Evolutionary conservation across 2,329 filamentous ascomycete genomes (phyloP).

Genomic region (Talaromyces albobiverticillius): DNA sequence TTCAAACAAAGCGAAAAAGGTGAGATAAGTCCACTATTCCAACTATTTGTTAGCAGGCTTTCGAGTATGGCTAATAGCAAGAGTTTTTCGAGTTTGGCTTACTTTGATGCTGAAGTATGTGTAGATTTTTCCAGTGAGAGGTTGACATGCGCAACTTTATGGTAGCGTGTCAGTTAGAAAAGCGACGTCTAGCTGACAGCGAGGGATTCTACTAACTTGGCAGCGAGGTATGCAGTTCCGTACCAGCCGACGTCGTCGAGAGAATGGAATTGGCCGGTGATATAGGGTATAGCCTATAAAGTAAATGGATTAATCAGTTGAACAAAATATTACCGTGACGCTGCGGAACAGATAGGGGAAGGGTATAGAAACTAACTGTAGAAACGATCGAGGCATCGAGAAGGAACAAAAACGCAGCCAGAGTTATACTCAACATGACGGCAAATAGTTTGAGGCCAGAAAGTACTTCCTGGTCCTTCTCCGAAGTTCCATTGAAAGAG

Average conservation of each 20-base stretch:
- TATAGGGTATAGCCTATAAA: background rate
- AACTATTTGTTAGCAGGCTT: background rate
- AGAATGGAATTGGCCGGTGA: background rate
- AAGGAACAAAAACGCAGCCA: background rate
- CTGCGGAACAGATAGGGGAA: too few relatives aligned
- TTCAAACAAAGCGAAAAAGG: background rate
- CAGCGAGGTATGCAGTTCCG: background rate
- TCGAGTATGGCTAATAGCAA: too few relatives aligned
- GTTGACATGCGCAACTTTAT: background rate
- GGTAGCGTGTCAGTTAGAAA: background rate
- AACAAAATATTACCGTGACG: too few relatives aligned
- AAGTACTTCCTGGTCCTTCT: background rate
- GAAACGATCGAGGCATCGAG: background rate
- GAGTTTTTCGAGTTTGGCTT: background rate
- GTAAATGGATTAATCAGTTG: too few relatives aligned
- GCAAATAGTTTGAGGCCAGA: background rate
- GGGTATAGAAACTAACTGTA: too few relatives aligned
- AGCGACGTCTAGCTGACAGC: too few relatives aligned
- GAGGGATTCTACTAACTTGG: background rate
- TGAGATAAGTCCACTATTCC: background rate
- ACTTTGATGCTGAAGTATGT: background rate
- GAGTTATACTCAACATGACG: background rate
- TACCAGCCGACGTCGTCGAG: background rate
- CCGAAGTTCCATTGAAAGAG: background rate
- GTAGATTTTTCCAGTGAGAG: background rate